phyloP scores from a whole-genome alignment of 306 rosid species.

The Lathyrus aphaca region DNA sequence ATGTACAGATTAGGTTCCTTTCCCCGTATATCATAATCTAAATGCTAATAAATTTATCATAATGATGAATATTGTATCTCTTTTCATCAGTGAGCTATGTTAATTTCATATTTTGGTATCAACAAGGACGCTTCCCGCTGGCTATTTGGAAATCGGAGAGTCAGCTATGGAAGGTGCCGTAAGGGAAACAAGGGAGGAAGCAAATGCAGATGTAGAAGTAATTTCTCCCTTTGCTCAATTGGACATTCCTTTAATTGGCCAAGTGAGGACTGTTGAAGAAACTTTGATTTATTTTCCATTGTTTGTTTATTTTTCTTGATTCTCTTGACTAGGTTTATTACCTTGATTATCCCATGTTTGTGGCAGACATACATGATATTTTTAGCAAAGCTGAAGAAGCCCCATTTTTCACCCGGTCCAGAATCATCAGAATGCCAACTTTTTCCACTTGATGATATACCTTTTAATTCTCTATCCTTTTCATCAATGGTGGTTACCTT shows the following conservation, averaged over 20 bases:
- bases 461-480: constrained; percentile 84
- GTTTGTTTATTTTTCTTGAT: background rate
- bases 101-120: constrained; percentile 46
- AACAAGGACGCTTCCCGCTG: constrained; percentile 95
- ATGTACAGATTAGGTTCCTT: constrained; percentile 13
- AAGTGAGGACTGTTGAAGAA: constrained; percentile 65
- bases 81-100: constrained; percentile 30
- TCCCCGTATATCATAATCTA: constrained; percentile 18
- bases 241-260: constrained; percentile 95
- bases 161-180: constrained; percentile 94
- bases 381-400: constrained; percentile 82
- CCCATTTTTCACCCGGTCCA: constrained; percentile 93
- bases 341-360: constrained; percentile 41
- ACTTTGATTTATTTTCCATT: constrained; percentile 20
- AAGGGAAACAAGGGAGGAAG: constrained; percentile 98
- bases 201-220: constrained; percentile 90
- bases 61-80: constrained; percentile 36
- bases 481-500: constrained; percentile 95
- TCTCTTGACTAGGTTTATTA: constrained; percentile 37
- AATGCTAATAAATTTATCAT: constrained; percentile 32
- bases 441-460: constrained; percentile 80
- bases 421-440: constrained; percentile 88
- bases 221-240: constrained; percentile 89
- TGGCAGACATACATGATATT: constrained; percentile 85
- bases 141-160: constrained; percentile 94